A percentile compares a stretch with the other conserved stretches of the same genome.
phyloP scores from a whole-genome alignment of 208 protist species.

The Leishmania tropica region DNA sequence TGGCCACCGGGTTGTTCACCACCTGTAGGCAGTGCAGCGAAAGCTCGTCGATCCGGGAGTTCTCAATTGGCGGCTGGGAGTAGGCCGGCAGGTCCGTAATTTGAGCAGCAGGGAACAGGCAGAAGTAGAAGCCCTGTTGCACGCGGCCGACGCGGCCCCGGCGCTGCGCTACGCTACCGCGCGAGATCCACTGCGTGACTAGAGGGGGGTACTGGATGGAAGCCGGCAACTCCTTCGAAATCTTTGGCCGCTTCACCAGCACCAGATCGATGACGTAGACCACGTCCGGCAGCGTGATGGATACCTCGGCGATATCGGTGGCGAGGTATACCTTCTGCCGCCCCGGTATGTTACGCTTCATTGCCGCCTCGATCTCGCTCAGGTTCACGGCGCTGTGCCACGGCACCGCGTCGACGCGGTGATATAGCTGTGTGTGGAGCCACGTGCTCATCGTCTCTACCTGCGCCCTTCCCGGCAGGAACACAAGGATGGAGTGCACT shows the following conservation, averaged over 20 bases:
- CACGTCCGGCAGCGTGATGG: conserved; percentile 96
- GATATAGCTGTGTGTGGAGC: conserved; percentile 57
- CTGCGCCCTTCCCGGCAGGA: conserved; percentile 90
- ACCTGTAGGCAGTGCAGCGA: conserved; percentile 83
- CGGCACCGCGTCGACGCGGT: conserved; percentile 72
- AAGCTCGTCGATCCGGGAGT: conserved; percentile 74
- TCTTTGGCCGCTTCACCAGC: conserved; percentile 77
- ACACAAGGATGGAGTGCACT: conserved; percentile 91
- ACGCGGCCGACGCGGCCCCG: conserved; percentile 83
- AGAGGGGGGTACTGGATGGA: conserved; percentile 86
- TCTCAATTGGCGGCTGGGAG: conserved; percentile 42
- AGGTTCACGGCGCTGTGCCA: conserved; percentile 89
- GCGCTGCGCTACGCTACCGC: conserved; percentile 71
- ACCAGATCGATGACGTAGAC: conserved; percentile 96
- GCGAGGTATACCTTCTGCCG: conserved; percentile 94
- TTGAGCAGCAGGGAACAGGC: conserved; percentile 55
- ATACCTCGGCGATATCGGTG: conserved; percentile 54
- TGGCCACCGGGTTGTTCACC: conserved; percentile 56
- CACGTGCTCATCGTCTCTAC: conserved; percentile 55
- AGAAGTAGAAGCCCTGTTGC: conserved; percentile 87
- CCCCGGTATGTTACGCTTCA: conserved; percentile 77
- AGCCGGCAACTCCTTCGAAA: conserved; percentile 50
- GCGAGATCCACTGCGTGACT: conserved; percentile 77
- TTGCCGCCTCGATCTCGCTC: conserved; percentile 85
- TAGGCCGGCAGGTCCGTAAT: conserved; percentile 47